Base-by-base conservation (phyloP, 108 stramenopile genomes). In the Bacterosira constricta region DNA sequence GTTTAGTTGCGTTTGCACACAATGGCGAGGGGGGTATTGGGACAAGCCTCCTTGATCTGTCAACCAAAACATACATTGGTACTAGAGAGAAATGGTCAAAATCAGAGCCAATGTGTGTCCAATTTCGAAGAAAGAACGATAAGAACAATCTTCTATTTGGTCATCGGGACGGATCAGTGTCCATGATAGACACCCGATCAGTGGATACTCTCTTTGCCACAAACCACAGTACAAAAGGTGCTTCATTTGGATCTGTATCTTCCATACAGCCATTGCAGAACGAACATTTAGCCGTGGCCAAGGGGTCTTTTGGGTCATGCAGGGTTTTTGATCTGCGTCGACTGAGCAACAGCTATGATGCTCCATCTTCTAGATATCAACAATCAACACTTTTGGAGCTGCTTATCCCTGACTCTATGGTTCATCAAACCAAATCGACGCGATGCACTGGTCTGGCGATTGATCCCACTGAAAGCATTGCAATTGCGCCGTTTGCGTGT, bases 261-360 rank as follows among this genome's bases (percentile, higher is more conserved):
- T 34, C 53, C 27, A 47, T 75, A 34, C 73, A 57, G 10, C 73
- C 53, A 42, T 52, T 75, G 50, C 12, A 61, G 21, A 51, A 63
- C n/a, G 54, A 51, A 18, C 26, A 56, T 17, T 60, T 66, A 32
- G 39, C 59, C 18, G 46, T 51, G 27, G 58, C 15, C 21, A 75
- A 75, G 41, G 57, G 73, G 26, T 75, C 73, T 11, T 75, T 75
- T 31, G 73, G 73, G 27, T 49, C 73, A 18, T 66, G 73, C 46
- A 46, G 53, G 39, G 35, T 75, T 27, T 51, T 58, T 15, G 74
- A 75, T 60, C 3, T 67, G 18, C 39, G 73, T 20, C 38, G 57
- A 10, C 37, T 75, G 25, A 29, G 30, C 47, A 66, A 66, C 11
- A 67, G 44, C 29, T 56, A 51, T 32, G 46, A 55, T 37, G n/a